Conservation (phyloP, 768 basidiomycete species). For the Pleurotus djamor region DNA sequence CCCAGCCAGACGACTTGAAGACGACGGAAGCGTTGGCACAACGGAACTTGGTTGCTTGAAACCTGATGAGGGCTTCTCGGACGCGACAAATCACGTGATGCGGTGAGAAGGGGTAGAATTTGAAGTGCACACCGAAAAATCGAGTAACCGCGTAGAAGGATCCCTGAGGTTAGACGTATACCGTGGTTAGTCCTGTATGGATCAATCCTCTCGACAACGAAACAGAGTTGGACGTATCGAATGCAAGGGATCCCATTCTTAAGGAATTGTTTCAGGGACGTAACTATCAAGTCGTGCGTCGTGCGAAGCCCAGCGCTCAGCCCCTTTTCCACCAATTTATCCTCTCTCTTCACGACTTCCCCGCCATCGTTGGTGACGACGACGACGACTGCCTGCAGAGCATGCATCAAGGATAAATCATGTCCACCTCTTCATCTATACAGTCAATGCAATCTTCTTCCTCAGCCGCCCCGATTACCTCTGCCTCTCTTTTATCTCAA, state of each 20-base stretch:
- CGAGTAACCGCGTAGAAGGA: not conserved
- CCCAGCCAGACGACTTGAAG: not conserved
- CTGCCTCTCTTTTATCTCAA: constrained; percentile 52
- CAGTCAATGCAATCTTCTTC: constrained; percentile 24
- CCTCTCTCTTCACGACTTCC: not conserved
- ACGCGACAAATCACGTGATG: not conserved
- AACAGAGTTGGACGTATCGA: no score
- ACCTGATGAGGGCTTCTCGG: not conserved
- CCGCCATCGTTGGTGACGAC: not conserved
- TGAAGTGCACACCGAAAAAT: no score
- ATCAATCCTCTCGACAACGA: no score
- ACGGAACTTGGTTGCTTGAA: not conserved
- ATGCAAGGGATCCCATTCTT: no score
- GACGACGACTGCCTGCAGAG: not conserved
- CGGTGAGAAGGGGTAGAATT: not conserved
- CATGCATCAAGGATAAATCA: not conserved
- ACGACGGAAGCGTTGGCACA: not conserved
- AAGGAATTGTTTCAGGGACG: no score
- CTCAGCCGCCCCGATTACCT: constrained; percentile 39
- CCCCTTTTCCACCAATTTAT: not conserved
- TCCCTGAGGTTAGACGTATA: no score
- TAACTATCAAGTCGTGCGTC: not conserved
- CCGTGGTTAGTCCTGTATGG: no score
- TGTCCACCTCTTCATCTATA: constrained; percentile 22
- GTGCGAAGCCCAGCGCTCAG: not conserved